Conservation (phyloP, 2,329 filamentous ascomycete species). For the Helicocarpus griseus region DNA sequence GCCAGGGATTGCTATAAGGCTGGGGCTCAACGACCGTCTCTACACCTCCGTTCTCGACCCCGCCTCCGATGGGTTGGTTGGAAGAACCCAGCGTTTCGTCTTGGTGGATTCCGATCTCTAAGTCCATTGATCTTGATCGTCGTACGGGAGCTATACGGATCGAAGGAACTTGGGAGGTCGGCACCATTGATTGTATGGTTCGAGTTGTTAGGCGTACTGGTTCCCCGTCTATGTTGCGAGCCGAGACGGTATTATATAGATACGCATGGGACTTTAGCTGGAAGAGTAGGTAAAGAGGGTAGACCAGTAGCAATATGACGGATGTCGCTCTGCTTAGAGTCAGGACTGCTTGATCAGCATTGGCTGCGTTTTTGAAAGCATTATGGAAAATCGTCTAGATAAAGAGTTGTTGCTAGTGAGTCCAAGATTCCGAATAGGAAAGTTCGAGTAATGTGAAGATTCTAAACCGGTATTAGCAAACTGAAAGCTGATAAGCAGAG, state of each 20-base stretch:
- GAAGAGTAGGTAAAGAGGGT: slow-evolving; percentile 1
- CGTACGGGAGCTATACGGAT: not conserved
- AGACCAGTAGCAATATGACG: not conserved
- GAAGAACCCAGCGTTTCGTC: too few relatives aligned
- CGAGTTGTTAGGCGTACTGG: not conserved
- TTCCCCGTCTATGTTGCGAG: not conserved
- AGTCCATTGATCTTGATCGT: not conserved
- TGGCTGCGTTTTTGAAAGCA: slow-evolving; percentile 57
- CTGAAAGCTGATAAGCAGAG: slow-evolving; percentile 85
- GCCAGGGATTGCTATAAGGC: too few relatives aligned
- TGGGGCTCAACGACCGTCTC: too few relatives aligned
- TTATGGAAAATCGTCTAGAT: slow-evolving; percentile 76
- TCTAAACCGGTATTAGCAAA: slow-evolving; percentile 69
- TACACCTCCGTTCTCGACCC: too few relatives aligned
- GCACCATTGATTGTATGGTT: not conserved
- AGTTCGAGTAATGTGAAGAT: too few relatives aligned
- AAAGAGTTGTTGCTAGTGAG: too few relatives aligned
- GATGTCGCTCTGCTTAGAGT: not conserved
- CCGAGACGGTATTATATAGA: slow-evolving; percentile 9
- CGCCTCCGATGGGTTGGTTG: too few relatives aligned
- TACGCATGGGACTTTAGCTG: not conserved
- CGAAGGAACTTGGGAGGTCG: not conserved
- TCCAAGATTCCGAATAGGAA: too few relatives aligned
- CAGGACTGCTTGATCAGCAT: not conserved
- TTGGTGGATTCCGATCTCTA: not conserved